phyloP scores from a whole-genome alignment of 2,329 filamentous ascomycete genomes.

The Stemphylium lycopersici region DNA sequence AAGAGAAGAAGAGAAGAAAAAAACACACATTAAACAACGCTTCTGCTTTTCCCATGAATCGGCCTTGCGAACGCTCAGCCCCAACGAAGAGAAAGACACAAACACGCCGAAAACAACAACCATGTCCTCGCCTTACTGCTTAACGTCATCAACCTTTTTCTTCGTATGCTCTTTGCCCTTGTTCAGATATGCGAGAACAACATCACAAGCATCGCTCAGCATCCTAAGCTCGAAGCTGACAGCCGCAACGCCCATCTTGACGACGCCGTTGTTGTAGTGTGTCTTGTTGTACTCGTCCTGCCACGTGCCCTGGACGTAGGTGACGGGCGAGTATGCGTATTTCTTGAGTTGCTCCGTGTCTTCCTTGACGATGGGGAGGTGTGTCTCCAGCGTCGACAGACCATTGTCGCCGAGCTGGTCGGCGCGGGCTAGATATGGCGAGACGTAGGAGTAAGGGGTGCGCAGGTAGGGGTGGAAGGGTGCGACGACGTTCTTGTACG shows the following conservation, averaged over 20 bases:
- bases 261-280: conserved; percentile 40
- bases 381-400: conserved; percentile 45
- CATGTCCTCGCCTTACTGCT: conserved; percentile 30
- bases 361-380: conserved; percentile 56
- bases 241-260: conserved; percentile 46
- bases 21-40: conserved; percentile 2
- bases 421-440: conserved; percentile 82
- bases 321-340: conserved; percentile 41
- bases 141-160: conserved; percentile 45
- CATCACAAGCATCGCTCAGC: conserved; percentile 39
- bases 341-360: conserved; percentile 53
- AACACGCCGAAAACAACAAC: too few relatives aligned
- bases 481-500: conserved; percentile 77
- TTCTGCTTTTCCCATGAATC: conserved; percentile 5
- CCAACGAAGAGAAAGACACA: background rate
- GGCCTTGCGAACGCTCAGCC: background rate
- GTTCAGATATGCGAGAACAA: conserved; percentile 40
- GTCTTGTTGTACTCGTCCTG: conserved; percentile 50
- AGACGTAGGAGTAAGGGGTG: conserved; percentile 80
- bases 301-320: conserved; percentile 47
- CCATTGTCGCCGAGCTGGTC: conserved; percentile 60
- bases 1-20: conserved; percentile 1
- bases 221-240: conserved; percentile 50
- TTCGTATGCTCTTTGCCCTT: conserved; percentile 42
- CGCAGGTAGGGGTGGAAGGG: conserved; percentile 79